phyloP scores from a whole-genome alignment of 2,329 filamentous ascomycete species.

The Aspergillus sp. region DNA sequence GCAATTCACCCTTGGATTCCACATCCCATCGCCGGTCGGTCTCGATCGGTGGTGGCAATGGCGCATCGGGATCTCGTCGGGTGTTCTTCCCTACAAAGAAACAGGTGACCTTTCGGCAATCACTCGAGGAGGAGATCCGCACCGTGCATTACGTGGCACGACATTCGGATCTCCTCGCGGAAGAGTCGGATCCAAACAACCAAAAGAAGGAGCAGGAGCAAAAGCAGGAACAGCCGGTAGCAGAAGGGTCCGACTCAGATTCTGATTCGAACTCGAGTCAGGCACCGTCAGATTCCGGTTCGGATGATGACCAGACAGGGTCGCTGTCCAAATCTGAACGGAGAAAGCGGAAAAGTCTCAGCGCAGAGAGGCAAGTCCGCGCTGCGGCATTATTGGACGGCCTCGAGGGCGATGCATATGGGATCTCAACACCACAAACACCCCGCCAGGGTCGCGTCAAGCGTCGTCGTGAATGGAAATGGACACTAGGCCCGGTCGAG shows the following conservation, averaged over 20 bases:
- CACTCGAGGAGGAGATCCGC: slow-evolving; percentile 54
- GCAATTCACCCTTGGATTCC: slow-evolving; percentile 39
- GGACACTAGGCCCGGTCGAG: slow-evolving; percentile 48
- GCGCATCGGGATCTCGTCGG: slow-evolving; percentile 26
- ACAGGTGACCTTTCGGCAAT: slow-evolving; percentile 50
- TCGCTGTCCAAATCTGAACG: slow-evolving; percentile 19
- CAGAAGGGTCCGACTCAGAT: slow-evolving; percentile 17
- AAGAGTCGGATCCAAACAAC: slow-evolving; percentile 1
- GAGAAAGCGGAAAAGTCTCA: slow-evolving; percentile 31
- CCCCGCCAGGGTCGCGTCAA: slow-evolving; percentile 49
- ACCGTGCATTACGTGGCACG: slow-evolving; percentile 50
- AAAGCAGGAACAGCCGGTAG: slow-evolving; percentile 4
- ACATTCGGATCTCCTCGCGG: slow-evolving; percentile 47
- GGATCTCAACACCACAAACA: slow-evolving; percentile 44
- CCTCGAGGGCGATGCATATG: slow-evolving; percentile 41
- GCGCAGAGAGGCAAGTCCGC: slow-evolving; percentile 31
- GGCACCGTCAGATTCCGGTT: slow-evolving; percentile 22
- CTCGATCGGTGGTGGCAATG: slow-evolving; percentile 25
- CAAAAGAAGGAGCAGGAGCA: slow-evolving; percentile 6
- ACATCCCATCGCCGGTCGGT: slow-evolving; percentile 34
- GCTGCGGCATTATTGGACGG: slow-evolving; percentile 35
- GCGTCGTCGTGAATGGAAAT: slow-evolving; percentile 50
- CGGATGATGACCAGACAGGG: slow-evolving; percentile 27
- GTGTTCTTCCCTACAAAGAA: slow-evolving; percentile 51
- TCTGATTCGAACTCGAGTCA: slow-evolving; percentile 23